Evolutionary conservation across 768 basidiomycete genomes (phyloP).

Genomic region (Kwoniella sp.): DNA sequence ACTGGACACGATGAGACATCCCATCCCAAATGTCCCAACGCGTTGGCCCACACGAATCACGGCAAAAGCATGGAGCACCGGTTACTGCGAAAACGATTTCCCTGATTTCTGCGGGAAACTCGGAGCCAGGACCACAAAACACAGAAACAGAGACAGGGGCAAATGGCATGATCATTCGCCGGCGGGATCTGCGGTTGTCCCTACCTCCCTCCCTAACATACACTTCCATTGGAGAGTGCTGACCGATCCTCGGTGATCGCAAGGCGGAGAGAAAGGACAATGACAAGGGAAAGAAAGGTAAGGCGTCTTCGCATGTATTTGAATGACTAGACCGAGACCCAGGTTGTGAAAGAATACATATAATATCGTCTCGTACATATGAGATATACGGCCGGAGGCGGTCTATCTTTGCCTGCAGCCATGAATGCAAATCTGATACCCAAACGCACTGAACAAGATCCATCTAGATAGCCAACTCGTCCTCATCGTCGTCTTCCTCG

Average conservation of each 20-base stretch:
- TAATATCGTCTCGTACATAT: no score
- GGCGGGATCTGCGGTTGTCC: not conserved
- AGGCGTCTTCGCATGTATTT: no score
- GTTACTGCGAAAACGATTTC: not conserved
- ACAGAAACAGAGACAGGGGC: not conserved
- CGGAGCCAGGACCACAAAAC: not conserved
- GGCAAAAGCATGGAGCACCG: not conserved
- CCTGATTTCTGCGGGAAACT: not conserved
- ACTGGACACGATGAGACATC: no score
- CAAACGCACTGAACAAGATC: not conserved
- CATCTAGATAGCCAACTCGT: constrained; percentile 20
- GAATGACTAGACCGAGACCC: no score
- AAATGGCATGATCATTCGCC: not conserved
- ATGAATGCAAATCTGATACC: no score
- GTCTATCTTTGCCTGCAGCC: no score
- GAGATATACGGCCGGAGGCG: no score
- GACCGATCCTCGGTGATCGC: no score
- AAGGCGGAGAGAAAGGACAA: no score
- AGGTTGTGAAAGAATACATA: no score
- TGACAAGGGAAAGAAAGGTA: no score
- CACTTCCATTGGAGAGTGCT: not conserved
- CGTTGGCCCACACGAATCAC: not conserved
- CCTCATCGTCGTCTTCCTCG: constrained; percentile 20
- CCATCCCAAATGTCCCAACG: not conserved
- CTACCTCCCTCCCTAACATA: not conserved